A percentile compares a stretch with the other conserved stretches of the same genome.
Conservation (phyloP, 108 stramenopile species). For the Aurantiochytrium sp. region DNA sequence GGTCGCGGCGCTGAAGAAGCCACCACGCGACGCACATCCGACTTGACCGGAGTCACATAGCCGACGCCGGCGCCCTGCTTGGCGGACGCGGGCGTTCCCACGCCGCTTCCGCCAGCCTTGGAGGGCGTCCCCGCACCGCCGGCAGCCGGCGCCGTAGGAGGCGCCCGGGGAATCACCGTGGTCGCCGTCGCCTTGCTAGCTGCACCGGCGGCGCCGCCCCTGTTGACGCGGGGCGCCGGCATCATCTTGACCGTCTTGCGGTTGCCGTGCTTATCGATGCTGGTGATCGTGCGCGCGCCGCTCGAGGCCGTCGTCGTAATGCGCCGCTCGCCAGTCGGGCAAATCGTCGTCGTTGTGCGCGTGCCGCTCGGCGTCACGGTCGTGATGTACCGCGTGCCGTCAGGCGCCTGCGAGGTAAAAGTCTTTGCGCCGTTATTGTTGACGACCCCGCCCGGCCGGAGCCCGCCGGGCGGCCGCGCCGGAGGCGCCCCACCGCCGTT, state of each 20-base stretch:
- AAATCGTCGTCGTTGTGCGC: background rate
- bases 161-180: background rate
- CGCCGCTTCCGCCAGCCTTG: background rate
- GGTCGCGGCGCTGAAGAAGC: background rate
- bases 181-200: background rate
- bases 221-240: background rate
- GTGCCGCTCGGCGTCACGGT: background rate
- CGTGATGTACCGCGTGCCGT: background rate
- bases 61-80: background rate
- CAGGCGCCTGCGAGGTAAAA: background rate
- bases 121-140: background rate
- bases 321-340: background rate
- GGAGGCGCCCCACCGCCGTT: background rate
- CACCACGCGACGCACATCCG: background rate
- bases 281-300: background rate
- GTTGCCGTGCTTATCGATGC: background rate
- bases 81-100: no score
- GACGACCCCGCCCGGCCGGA: background rate
- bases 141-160: background rate
- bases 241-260: constrained; percentile 4
- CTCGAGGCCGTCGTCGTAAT: background rate
- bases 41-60: background rate
- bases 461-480: background rate
- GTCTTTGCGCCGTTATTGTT: background rate
- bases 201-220: background rate